Evolutionary conservation across 306 rosid genomes (phyloP).

Genomic region (Trifolium dubium): DNA sequence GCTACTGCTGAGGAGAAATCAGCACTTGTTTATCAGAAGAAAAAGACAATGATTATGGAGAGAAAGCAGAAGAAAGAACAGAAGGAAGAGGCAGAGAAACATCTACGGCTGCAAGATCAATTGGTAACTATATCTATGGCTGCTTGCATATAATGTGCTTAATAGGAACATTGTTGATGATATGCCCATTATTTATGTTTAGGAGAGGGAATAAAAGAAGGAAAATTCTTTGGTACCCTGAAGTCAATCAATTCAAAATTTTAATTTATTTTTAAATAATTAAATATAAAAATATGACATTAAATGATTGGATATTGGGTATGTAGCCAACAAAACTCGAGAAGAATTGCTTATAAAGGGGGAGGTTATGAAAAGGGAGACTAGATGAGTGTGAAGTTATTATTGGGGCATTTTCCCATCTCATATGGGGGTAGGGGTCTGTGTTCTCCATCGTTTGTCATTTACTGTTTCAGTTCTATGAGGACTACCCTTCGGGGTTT

Average conservation of each 20-base stretch:
- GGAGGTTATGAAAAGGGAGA: background rate
- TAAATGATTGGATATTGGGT: background rate
- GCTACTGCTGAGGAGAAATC: constrained; percentile 87
- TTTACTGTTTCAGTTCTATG: background rate
- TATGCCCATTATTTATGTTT: background rate
- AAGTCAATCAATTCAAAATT: background rate
- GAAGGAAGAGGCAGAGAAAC: constrained; percentile 95
- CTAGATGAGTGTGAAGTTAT: background rate
- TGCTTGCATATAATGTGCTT: background rate
- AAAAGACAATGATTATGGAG: constrained; percentile 83
- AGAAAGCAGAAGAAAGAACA: constrained; percentile 98
- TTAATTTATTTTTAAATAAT: too few species aligned
- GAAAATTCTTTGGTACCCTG: background rate
- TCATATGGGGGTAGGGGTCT: too few species aligned
- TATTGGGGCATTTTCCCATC: background rate
- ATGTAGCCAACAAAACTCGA: background rate
- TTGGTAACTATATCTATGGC: constrained; percentile 62
- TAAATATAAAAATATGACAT: too few species aligned
- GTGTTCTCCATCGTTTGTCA: background rate
- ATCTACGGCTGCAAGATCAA: constrained; percentile 74
- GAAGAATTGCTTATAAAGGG: background rate
- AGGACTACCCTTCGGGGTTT: background rate
- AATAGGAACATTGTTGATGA: background rate
- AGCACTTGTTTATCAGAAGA: constrained; percentile 88
- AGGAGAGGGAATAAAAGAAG: background rate